Evolutionary conservation across 1,284 basidiomycete genomes (phyloP), one percentile per base, ranked within the genome.

Genomic region (Ustilago shanxiensis): DNA sequence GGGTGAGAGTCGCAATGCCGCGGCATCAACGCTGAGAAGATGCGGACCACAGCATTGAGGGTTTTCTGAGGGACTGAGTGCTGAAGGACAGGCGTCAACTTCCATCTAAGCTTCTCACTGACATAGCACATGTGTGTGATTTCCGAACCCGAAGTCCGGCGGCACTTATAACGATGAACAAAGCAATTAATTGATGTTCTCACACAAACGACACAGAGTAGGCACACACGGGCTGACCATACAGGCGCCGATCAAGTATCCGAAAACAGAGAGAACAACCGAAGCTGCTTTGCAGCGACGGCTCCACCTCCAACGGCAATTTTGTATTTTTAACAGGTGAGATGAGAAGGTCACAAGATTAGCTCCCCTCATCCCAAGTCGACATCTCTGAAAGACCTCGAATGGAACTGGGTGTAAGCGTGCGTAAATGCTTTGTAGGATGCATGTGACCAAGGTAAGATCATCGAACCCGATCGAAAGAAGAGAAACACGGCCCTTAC

Each of bases 361-460:
- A 70, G 73, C 73, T 76, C 73, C 73, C 73, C 73, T 76, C 73
- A 76, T 76, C 61, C 68, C 73, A 76, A 76, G 68, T 76, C 73
- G 47, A 52, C 18, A 14, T 41, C 28, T 29, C 33, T 44, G 44
- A 22, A 3, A 44, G 47, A 31, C 39, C 13, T 51, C 39, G 66
- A 70, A 77, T 70, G 69, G 60, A 61, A 72, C 79, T 82, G 80
- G 80, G 80, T 82, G 64, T 72, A 80, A 76, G 79, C 79, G 79
- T 82, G 80, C 79, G 79, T 70, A 62, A 69, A 60, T 78, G 72
- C 60, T 74, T 77, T 70, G 33, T 73, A 65, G 68, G 60, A 60
- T 64, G 65, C 64, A 60, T 57, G 67, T 67, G 67, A 63, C 65
- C 61, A 31, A 49, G 26, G 13, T 20, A 8, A 11, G 26, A 28